Evolutionary conservation across 192 early-diverging fungal genomes (phyloP).

Genomic region (Phycomyces nitens): DNA sequence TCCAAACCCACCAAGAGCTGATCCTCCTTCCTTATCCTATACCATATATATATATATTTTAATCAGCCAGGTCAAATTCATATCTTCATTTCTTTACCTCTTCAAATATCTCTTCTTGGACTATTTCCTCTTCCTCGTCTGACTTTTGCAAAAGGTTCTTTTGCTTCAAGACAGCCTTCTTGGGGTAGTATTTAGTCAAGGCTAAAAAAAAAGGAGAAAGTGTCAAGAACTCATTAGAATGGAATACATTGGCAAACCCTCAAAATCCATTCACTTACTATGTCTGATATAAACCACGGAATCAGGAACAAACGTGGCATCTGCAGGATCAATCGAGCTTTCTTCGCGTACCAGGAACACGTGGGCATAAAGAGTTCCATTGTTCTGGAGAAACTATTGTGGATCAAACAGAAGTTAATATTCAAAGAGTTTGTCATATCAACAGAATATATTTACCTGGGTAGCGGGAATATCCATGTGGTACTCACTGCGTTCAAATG

Average conservation of each 20-base stretch:
- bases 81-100: not conserved
- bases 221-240: too few relatives aligned
- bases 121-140: conserved; percentile 24
- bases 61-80: not conserved
- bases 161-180: conserved; percentile 46
- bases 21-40: not conserved
- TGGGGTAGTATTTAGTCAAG: conserved; percentile 48
- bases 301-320: conserved; percentile 35
- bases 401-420: not conserved
- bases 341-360: conserved; percentile 50
- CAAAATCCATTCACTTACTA: conserved; percentile 30
- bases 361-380: conserved; percentile 58
- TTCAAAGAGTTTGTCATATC: not conserved
- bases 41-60: not conserved
- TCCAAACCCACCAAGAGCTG: conserved; percentile 13
- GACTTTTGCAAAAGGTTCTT: conserved; percentile 46
- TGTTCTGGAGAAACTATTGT: conserved; percentile 46
- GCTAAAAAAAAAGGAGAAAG: conserved; percentile 32
- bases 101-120: not conserved
- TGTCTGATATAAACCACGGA: conserved; percentile 47
- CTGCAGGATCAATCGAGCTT: conserved; percentile 39
- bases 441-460: conserved; percentile 27
- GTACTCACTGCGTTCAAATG: conserved; percentile 40
- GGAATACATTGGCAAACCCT: not conserved
- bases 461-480: conserved; percentile 42